These are phyloP conservation scores for Phytophthora quininea DNA, from an alignment of 352 stramenopile genomes.

Conservation along the genomic window DNA sequence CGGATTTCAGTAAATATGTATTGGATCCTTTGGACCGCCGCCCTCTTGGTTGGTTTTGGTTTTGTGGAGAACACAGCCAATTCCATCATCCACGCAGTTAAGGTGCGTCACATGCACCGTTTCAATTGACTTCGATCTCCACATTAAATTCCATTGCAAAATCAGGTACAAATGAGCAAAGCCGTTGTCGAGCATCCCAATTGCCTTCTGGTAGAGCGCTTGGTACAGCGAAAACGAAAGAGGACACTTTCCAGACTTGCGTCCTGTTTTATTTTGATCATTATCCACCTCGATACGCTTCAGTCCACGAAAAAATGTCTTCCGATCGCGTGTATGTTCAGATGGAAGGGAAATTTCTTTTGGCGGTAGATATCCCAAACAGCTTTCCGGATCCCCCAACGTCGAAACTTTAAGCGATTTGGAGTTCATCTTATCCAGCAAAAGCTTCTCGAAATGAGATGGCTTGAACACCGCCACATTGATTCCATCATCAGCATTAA, in stretches of 20 bases:
- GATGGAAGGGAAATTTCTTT: constrained; percentile 5
- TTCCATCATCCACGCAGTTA: constrained; percentile 19
- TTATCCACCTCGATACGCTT: constrained; percentile 10
- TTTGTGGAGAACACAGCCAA: no score
- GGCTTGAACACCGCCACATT: not conserved
- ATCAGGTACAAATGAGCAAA: constrained; percentile 29
- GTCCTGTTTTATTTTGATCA: constrained; percentile 5
- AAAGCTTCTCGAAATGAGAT: not conserved
- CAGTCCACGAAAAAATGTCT: constrained; percentile 12
- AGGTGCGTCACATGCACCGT: constrained; percentile 23
- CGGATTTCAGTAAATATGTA: constrained; percentile 13
- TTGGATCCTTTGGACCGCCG: no score
- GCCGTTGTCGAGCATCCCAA: constrained; percentile 2
- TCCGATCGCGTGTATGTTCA: not conserved
- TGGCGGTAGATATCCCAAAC: constrained; percentile 7
- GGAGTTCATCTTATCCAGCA: constrained; percentile 1
- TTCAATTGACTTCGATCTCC: constrained; percentile 17
- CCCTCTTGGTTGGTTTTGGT: no score
- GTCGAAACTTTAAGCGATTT: constrained; percentile 7
- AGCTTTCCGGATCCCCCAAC: not conserved
- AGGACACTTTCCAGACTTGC: constrained; percentile 1
- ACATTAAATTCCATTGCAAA: constrained; percentile 33
- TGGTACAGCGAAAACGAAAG: constrained; percentile 5
- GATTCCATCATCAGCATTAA: not conserved
- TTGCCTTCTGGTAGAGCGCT: not conserved